Evolutionary conservation across 495 filamentous ascomycete genomes (phyloP), one percentile per base, ranked within the genome.

Genomic region (Podospora comata): DNA sequence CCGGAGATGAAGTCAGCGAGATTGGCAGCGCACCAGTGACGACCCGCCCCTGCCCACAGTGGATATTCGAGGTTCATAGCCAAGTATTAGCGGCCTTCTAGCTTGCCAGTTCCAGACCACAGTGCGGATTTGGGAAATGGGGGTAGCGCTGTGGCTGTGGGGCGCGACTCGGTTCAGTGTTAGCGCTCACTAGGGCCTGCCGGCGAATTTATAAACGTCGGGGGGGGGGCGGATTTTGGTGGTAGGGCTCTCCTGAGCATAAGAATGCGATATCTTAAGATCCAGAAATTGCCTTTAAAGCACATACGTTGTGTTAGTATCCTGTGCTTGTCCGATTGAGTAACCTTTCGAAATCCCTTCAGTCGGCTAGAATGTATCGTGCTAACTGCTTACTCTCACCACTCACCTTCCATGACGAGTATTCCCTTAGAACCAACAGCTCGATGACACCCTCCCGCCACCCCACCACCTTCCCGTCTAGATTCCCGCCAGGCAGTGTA

Each of bases 1-100:
- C 64, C 71, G 73, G 72, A 75, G 72, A 75, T 75, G 74, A 76
- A 73, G 74, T 76, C 74, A 74, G 69, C 65, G 60, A 70, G 65
- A 67, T 64, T 70, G 64, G 69, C 58, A 68, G 65, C 68, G 65
- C 70, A 62, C 67, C 68, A 67, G 64, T 64, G 5, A 16, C 30
- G 39, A 27, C 9, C 26, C 18, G 9, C 53, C 63, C 60, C 48
- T 32, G 39, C 44, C 26, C 53, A 11, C 23, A 34, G 23, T 60
- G 28, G 59, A 34, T 30, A 27, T n/a, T 28, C 57, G 54, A 57
- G 54, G 20, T 57, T 57, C 16, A 57, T 23, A 16, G 54, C 20
- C 54, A 18, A 57, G 54, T 5, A 7, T 13, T 18, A 23, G 54
- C 54, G 20, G 16, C 54, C 2, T 57, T 57, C 54, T 5, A 57